These are phyloP conservation scores for Mortierella alpina DNA, from an alignment of 192 early-diverging fungal genomes.

Conservation along the genomic window DNA sequence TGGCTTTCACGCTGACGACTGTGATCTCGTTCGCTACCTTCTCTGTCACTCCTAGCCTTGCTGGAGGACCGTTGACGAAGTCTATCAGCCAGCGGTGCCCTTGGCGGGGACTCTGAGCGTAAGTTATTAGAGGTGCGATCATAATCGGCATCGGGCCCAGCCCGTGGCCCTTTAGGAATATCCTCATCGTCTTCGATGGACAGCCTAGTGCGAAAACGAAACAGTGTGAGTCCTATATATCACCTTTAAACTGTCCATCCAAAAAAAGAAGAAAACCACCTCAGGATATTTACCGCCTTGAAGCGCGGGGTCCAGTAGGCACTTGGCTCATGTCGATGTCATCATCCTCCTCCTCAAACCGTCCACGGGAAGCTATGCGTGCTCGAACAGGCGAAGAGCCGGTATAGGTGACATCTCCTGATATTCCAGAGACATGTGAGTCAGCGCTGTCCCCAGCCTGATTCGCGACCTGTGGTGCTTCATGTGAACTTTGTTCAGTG, in stretches of 20 bases:
- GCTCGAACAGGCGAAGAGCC: too few relatives aligned
- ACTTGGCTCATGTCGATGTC: constrained; percentile 52
- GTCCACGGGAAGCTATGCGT: not conserved
- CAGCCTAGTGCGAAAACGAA: not conserved
- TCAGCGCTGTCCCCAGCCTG: too few relatives aligned
- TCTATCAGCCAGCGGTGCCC: constrained; percentile 37
- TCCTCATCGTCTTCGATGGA: constrained; percentile 33
- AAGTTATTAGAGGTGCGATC: not conserved
- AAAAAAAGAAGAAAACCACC: not conserved
- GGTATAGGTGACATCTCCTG: too few relatives aligned
- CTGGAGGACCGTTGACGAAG: constrained; percentile 38
- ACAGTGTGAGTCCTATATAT: not conserved
- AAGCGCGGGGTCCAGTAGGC: constrained; percentile 40
- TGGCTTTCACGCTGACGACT: constrained; percentile 8
- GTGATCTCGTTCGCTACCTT: constrained; percentile 15
- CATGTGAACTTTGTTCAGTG: too few relatives aligned
- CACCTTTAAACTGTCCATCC: not conserved
- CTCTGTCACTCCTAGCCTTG: constrained; percentile 23
- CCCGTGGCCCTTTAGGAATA: constrained; percentile 35
- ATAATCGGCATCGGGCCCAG: constrained; percentile 21
- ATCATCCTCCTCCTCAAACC: constrained; percentile 36
- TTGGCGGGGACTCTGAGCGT: constrained; percentile 38
- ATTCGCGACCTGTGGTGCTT: too few relatives aligned
- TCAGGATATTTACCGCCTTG: constrained; percentile 18
- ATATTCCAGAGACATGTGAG: too few relatives aligned